Conservation (phyloP, 768 basidiomycete genomes). For the Leccinum longicurvipes region DNA sequence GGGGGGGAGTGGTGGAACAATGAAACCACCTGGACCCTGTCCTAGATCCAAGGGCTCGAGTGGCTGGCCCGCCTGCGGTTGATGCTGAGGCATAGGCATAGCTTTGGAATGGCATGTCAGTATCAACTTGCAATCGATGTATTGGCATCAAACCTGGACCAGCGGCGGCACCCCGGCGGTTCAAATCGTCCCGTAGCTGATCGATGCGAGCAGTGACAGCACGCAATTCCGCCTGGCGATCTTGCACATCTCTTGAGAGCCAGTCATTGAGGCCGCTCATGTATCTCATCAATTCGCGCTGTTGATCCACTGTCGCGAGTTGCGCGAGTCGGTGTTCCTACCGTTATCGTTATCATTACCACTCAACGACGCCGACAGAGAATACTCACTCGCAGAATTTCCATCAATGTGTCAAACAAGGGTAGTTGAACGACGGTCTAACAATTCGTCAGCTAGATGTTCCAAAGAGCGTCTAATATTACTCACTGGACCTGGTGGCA, state of each 20-base stretch:
- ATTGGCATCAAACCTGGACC: conserved; percentile 33
- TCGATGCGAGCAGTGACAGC: conserved; percentile 63
- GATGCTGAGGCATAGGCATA: conserved; percentile 28
- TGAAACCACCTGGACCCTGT: conserved; percentile 15
- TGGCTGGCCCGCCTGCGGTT: conserved; percentile 10
- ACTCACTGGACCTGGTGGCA: conserved; percentile 57
- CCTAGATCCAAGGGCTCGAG: background rate
- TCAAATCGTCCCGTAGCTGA: conserved; percentile 41
- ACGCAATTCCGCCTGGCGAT: conserved; percentile 71
- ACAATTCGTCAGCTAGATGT: conserved; percentile 3
- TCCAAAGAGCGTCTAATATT: background rate
- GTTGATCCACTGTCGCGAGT: conserved; percentile 72
- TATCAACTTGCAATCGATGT: background rate
- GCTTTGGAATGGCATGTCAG: conserved; percentile 10
- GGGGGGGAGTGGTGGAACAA: conserved; percentile 25
- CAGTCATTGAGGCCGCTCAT: conserved; percentile 75
- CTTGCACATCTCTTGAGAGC: conserved; percentile 74
- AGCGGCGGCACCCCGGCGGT: conserved; percentile 43
- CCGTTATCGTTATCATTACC: conserved; percentile 5
- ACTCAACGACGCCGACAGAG: background rate
- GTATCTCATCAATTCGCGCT: conserved; percentile 76
- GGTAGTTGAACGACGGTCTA: conserved; percentile 64
- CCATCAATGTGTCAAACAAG: conserved; percentile 67
- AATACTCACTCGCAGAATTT: conserved; percentile 56
- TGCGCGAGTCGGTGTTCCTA: conserved; percentile 78